phyloP scores from a whole-genome alignment of 345 rosid genomes.

The Lenwebbia sp. region DNA sequence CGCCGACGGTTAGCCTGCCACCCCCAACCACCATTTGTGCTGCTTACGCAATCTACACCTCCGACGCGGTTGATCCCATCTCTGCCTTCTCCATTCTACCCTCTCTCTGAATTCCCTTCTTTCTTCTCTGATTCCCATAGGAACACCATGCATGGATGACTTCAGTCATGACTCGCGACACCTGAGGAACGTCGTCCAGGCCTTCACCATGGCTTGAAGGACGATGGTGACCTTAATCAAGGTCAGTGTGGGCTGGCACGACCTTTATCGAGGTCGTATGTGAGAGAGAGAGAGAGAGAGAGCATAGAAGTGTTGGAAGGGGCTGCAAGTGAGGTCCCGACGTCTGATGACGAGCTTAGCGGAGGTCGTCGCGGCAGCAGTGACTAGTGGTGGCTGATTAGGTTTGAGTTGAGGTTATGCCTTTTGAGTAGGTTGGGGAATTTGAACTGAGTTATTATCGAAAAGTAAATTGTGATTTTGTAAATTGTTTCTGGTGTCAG shows the following conservation, averaged over 20 bases:
- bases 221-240: not conserved
- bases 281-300: not conserved
- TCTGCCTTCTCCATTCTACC: not conserved
- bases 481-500: not conserved
- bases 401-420: not conserved
- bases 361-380: not conserved
- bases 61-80: not conserved
- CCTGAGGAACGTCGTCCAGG: not conserved
- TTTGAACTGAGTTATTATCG: not conserved
- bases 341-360: not conserved
- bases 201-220: not conserved
- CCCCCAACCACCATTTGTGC: not conserved
- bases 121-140: not conserved
- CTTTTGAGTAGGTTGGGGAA: not conserved
- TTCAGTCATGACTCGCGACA: not conserved
- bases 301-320: not conserved
- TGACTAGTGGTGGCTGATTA: not conserved
- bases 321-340: not conserved
- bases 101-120: not conserved
- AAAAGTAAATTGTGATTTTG: not conserved
- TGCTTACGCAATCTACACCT: not conserved
- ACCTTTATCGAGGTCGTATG: not conserved
- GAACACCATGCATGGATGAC: not conserved
- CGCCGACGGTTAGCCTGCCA: not conserved
- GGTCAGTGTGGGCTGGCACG: not conserved